Evolutionary conservation across 192 early-diverging fungal genomes (phyloP), one percentile per base, ranked within the genome.

Genomic region (Backusella morwellensis): DNA sequence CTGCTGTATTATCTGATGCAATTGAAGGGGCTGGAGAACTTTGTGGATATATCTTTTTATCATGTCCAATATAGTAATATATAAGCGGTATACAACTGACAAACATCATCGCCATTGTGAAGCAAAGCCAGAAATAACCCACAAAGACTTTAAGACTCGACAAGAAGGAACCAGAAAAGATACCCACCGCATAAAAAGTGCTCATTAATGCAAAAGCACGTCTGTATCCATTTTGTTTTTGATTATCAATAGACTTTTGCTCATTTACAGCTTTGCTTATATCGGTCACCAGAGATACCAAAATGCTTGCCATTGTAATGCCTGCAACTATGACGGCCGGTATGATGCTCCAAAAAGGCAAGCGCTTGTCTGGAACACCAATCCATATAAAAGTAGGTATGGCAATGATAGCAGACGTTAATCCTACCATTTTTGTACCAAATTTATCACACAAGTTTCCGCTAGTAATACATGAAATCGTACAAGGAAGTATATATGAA

Each of bases 361-460:
- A 9, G 2, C 21, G 21, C 23, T 70, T 35, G 35, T 70, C 38
- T 12, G 68, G 68, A 21, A 70, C 68, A 41, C 68, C 68, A 3
- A 70, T 36, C 68, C 68, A 70, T 23, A 70, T 70, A 36, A 36
- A 70, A 70, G 68, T 36, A 23, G 68, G 68, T 12, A 38, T 38
- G 3, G 35, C 35, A 38, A 70, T 70, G 38, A 70, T 70, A 11
- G 23, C 35, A 36, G 35, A 38, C 0, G 68, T 70, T 70, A 70
- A 40, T 1, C 68, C 38, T 23, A 70, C n/a, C n/a, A 70, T 70
- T 70, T 70, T 70, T 23, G 68, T 40, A n/a, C 68, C 68, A 41
- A 70, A 70, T 70, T 38, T 70, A 36, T 70, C 68, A 41, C 68
- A 70, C n/a, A 70, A 23, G 6, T 21, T 40, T 38, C 68, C 68